Conservation (phyloP, 2,329 filamentous ascomycete genomes). For the Aspergillus brasiliensis region DNA sequence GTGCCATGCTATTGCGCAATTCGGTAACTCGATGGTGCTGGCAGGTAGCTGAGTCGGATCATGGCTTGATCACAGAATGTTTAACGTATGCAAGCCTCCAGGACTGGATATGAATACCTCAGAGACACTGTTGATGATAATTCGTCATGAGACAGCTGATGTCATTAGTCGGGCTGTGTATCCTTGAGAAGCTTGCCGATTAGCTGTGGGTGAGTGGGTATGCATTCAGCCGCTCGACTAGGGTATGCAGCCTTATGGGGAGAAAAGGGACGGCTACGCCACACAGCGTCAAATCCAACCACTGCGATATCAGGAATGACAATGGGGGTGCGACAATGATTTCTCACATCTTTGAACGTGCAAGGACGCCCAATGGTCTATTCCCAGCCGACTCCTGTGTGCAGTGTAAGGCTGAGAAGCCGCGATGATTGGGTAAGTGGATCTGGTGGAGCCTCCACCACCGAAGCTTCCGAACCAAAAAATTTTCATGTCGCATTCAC, state of each 20-base stretch:
- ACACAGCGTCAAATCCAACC: neutral
- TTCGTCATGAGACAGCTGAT: neutral
- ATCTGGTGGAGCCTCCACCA: neutral
- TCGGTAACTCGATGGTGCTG: too few species aligned
- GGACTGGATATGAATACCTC: too few species aligned
- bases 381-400: neutral
- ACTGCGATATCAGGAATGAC: neutral
- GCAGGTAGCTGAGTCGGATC: too few species aligned
- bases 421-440: neutral
- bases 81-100: too few species aligned
- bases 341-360: too few species aligned
- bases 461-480: neutral
- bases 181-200: neutral
- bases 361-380: too few species aligned
- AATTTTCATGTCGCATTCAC: neutral
- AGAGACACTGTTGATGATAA: too few species aligned
- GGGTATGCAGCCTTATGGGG: neutral
- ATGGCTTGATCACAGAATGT: too few species aligned
- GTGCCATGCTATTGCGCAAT: too few species aligned
- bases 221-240: neutral
- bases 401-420: neutral
- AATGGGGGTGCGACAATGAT: fast-evolving
- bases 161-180: neutral
- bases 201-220: neutral
- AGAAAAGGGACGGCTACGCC: neutral